Base-by-base conservation (phyloP, 169 alveolate species). In the Eimeria praecox region DNA sequence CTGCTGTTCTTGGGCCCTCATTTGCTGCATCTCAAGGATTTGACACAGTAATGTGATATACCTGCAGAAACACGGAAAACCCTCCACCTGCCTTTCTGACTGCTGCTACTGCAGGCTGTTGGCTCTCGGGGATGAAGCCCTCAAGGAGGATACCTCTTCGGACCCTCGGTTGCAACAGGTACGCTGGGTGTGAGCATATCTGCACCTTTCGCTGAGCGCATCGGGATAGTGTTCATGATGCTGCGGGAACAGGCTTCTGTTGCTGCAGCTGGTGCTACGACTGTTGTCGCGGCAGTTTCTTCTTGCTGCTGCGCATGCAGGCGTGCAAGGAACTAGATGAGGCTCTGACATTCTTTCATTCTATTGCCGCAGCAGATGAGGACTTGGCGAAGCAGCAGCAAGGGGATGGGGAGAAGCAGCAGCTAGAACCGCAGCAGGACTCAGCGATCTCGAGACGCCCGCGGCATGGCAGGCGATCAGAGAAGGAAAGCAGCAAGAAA, bases 321-420 rank as follows among this genome's bases (percentile, higher is more conserved):
- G 93, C 93, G 40, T 86, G 93, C 93, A 86, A 86, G 93, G 93
- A 86, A 27, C 42, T 86, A 33, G 77, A 56, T 0, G 93, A 86
- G 80, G 64, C 93, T 59, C 40, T 86, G 62, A 62, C 59, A 40
- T 86, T 86, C 69, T 86, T 86, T 56, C 40, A 62, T 86, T 86
- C 93, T 49, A 86, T 86, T 44, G 78, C 80, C 38, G 93, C 93
- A 27, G 93, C 93, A 4, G 93, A 86, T 62, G 93, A 86, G 56
- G 93, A 86, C 82, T 62, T 86, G 82, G 80, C 77, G n/a, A 49
- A 30, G 59, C 93, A 86, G 82, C 82, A 62, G 82, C 66, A 62
- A 30, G 82, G 44, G 49, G 49, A 27, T 16, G 82, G n/a, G 33
- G 49, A 52, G 90, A 46, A 82, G 44, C 90, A 30, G 90, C 30